Percentiles rank a stretch among this genome's conserved stretches.
phyloP scores from a whole-genome alignment of 169 alveolate genomes.

The Plasmodium relictum region DNA sequence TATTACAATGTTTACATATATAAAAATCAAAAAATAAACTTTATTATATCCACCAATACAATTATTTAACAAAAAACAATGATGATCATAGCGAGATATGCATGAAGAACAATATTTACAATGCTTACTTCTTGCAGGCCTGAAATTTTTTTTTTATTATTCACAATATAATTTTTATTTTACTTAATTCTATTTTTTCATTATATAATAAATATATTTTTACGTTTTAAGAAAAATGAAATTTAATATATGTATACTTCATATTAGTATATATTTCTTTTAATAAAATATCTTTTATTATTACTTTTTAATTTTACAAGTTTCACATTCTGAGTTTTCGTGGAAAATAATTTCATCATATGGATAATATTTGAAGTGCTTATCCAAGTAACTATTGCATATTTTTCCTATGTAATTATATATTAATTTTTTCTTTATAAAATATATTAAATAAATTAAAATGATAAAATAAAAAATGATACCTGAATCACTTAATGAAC shows the following conservation, averaged over 20 bases:
- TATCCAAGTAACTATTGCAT: conserved; percentile 14
- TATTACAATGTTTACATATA: conserved; percentile 10
- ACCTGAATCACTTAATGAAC: conserved; percentile 68
- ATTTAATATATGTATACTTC: not conserved
- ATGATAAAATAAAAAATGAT: not conserved
- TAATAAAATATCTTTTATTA: not conserved
- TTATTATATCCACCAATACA: conserved; percentile 64
- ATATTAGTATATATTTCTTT: not conserved
- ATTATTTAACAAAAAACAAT: conserved; percentile 57
- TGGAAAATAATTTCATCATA: conserved; percentile 45
- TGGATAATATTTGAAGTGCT: conserved; percentile 40
- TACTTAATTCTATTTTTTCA: not conserved
- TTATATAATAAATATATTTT: not conserved
- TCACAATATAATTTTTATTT: not conserved
- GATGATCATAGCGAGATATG: conserved; percentile 70
- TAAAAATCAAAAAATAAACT: conserved; percentile 27
- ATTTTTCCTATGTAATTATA: conserved; percentile 46
- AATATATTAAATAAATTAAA: not conserved
- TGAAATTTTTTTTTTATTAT: not conserved
- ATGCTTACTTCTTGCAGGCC: conserved; percentile 70
- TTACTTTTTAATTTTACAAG: conserved; percentile 50
- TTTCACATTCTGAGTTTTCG: conserved; percentile 26
- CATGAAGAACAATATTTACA: conserved; percentile 62
- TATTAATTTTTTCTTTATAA: conserved; percentile 8
- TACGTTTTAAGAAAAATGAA: not conserved